Percentiles rank a stretch among this genome's conserved stretches.
Evolutionary conservation across 495 filamentous ascomycete genomes (phyloP).

Genomic region (Astrothelium macrocarpum): DNA sequence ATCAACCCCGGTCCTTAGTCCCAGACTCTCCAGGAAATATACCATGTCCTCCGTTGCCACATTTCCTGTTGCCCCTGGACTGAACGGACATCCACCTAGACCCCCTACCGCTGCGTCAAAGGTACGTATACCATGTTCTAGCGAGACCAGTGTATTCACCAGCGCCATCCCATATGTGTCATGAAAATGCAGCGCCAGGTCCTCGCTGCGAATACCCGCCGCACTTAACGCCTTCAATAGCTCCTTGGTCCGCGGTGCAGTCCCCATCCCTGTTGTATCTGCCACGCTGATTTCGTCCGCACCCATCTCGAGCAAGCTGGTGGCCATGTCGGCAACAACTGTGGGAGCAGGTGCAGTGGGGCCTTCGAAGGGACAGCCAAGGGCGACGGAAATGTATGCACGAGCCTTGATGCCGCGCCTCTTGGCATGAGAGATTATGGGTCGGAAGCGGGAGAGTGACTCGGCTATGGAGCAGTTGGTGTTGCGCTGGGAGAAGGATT

Average conservation of each 20-base stretch:
- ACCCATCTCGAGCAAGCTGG: constrained; percentile 81
- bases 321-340: constrained; percentile 74
- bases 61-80: constrained; percentile 90
- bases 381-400: constrained; percentile 88
- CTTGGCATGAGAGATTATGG: constrained; percentile 67
- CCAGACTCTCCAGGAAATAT: constrained; percentile 78
- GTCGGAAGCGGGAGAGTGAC: constrained; percentile 64
- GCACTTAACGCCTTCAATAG: constrained; percentile 60
- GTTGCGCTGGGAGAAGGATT: constrained; percentile 82
- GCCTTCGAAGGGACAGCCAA: constrained; percentile 92
- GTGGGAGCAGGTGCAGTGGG: constrained; percentile 61
- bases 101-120: constrained; percentile 90
- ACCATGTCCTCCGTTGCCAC: constrained; percentile 90
- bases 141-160: constrained; percentile 74
- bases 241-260: constrained; percentile 65
- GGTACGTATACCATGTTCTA: constrained; percentile 79
- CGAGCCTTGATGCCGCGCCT: constrained; percentile 63
- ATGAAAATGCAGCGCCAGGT: constrained; percentile 89
- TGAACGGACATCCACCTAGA: constrained; percentile 88
- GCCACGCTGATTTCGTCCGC: constrained; percentile 90
- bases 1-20: constrained; percentile 80
- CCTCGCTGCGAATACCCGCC: constrained; percentile 67
- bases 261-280: constrained; percentile 96
- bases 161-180: constrained; percentile 95
- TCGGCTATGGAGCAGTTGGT: constrained; percentile 81